A percentile compares a stretch with the other conserved stretches of the same genome.
Conservation (phyloP, 2,329 filamentous ascomycete species). For the Albifimbria verrucaria region DNA sequence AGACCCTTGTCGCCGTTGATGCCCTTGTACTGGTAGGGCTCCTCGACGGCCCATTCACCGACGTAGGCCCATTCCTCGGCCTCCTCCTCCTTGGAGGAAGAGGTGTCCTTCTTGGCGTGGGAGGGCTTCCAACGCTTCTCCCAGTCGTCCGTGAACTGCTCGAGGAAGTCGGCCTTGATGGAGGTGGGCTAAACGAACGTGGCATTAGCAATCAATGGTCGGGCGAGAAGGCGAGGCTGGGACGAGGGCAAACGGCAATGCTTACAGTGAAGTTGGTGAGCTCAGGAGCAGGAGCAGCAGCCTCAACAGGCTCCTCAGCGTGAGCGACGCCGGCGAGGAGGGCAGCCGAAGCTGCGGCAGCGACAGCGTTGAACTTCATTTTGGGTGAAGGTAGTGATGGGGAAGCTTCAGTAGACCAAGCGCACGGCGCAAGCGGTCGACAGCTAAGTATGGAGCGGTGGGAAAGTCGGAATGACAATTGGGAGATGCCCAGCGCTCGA, state of each 20-base stretch:
- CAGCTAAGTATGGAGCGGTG: slow-evolving; percentile 6
- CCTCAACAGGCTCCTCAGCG: slow-evolving; percentile 64
- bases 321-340: slow-evolving; percentile 67
- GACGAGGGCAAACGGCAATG: slow-evolving; percentile 16
- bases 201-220: slow-evolving; percentile 21
- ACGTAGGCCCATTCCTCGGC: slow-evolving; percentile 93
- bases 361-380: slow-evolving; percentile 83
- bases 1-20: slow-evolving; percentile 95
- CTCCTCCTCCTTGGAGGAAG: slow-evolving; percentile 66
- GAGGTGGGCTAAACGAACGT: slow-evolving; percentile 66
- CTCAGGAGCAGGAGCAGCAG: slow-evolving; percentile 57
- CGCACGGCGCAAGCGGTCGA: slow-evolving; percentile 16
- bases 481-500: slow-evolving; percentile 23
- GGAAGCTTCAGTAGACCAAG: slow-evolving; percentile 16
- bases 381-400: slow-evolving; percentile 52
- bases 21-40: slow-evolving; percentile 85
- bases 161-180: slow-evolving; percentile 90
- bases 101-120: slow-evolving; percentile 88
- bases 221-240: background rate
- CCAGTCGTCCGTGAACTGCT: slow-evolving; percentile 98
- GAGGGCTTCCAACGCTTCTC: slow-evolving; percentile 90
- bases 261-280: slow-evolving; percentile 87
- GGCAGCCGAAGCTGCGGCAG: slow-evolving; percentile 73
- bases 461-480: slow-evolving; percentile 7
- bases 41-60: slow-evolving; percentile 94